Conservation (phyloP, 106 monocot species). For the Dioscorea zingiberensis region DNA sequence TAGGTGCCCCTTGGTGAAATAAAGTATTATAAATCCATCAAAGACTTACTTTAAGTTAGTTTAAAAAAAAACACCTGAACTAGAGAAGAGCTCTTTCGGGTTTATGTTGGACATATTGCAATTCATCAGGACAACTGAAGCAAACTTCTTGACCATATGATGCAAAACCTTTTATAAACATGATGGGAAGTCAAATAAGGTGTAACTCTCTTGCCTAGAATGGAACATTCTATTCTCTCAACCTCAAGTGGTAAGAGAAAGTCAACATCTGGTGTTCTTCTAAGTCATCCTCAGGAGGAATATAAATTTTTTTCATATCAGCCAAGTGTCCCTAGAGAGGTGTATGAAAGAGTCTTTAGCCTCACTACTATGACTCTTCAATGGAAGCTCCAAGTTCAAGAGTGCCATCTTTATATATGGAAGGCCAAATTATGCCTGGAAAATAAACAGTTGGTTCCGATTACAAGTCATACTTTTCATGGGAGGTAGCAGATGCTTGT, state of each 20-base stretch:
- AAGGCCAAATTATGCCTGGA: slow-evolving; percentile 43
- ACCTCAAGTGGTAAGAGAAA: slow-evolving; percentile 60
- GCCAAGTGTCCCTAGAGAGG: slow-evolving; percentile 60
- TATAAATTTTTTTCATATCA: slow-evolving; percentile 98
- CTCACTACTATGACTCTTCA: slow-evolving; percentile 67
- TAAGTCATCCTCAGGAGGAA: slow-evolving; percentile 49
- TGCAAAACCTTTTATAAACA: slow-evolving; percentile 39
- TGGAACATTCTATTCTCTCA: slow-evolving; percentile 52
- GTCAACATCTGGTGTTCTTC: slow-evolving; percentile 27
- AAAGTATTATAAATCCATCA: too few species aligned
- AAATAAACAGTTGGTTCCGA: slow-evolving; percentile 48
- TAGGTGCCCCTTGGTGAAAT: too few species aligned
- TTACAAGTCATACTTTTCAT: slow-evolving; percentile 51
- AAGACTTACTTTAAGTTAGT: too few species aligned
- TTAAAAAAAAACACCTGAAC: too few species aligned
- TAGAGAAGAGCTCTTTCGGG: too few species aligned
- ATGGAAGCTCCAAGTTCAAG: slow-evolving; percentile 27
- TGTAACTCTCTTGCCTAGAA: slow-evolving; percentile 25
- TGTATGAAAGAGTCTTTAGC: slow-evolving; percentile 53
- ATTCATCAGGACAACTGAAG: slow-evolving; percentile 51
- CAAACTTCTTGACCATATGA: slow-evolving; percentile 44
- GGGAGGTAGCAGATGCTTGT: slow-evolving; percentile 39
- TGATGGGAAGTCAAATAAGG: slow-evolving; percentile 61
- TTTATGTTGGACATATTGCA: too few species aligned
- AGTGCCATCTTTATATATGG: slow-evolving; percentile 34